phyloP scores from a whole-genome alignment of 2,329 filamentous ascomycete genomes.

The Alternaria arborescens region DNA sequence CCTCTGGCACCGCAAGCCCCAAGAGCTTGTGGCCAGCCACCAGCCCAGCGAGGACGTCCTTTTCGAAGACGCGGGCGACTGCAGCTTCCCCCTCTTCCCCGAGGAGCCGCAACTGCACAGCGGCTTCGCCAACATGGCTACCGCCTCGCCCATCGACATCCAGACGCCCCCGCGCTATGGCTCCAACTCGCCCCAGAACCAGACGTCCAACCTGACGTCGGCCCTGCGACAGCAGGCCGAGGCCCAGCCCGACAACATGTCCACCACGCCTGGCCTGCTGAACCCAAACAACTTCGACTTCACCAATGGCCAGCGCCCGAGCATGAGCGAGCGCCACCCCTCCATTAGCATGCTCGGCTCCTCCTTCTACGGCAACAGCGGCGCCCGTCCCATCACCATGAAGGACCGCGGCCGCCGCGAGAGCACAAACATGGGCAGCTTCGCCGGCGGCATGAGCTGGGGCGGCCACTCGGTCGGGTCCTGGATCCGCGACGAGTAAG shows the following conservation, averaged over 20 bases:
- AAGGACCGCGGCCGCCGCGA: constrained; percentile 64
- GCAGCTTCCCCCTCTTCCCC: constrained; percentile 52
- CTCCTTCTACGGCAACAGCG: constrained; percentile 63
- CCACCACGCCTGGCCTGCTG: constrained; percentile 54
- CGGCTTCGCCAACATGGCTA: constrained; percentile 57
- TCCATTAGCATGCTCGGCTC: constrained; percentile 59
- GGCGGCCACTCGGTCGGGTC: constrained; percentile 95
- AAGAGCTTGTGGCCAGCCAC: constrained; percentile 44
- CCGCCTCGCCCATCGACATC: constrained; percentile 68
- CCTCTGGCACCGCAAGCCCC: constrained; percentile 57
- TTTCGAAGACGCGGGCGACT: constrained; percentile 54
- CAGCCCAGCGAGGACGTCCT: constrained; percentile 48
- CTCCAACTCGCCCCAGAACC: constrained; percentile 67
- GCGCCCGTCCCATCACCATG: constrained; percentile 69
- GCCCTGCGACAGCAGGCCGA: constrained; percentile 63
- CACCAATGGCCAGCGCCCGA: constrained; percentile 38
- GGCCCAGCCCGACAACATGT: constrained; percentile 42
- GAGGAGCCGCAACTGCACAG: constrained; percentile 37
- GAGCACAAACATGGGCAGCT: constrained; percentile 68
- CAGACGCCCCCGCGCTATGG: constrained; percentile 62
- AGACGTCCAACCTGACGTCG: constrained; percentile 70
- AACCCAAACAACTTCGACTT: constrained; percentile 46
- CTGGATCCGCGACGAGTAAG: constrained; percentile 98
- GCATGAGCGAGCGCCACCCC: constrained; percentile 60
- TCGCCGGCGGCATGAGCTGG: constrained; percentile 90